Evolutionary conservation across 306 rosid species (phyloP).

Genomic region (Malus sieversii): DNA sequence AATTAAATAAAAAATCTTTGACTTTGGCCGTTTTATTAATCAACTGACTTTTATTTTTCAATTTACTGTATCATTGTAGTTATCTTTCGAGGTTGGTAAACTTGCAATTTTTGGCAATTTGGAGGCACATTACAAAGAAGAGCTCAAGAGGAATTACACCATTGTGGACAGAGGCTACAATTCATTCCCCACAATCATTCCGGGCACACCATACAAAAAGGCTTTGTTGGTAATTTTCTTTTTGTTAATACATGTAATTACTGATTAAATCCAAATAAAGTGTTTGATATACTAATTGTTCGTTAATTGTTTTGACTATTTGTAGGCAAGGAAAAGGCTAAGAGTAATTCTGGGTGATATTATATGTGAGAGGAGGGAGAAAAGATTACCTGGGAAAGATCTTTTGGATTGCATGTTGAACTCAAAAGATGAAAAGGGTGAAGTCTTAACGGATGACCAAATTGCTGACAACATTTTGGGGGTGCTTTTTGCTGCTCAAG

Average conservation of each 20-base stretch:
- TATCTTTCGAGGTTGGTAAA: slow-evolving; percentile 77
- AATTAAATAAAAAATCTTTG: background rate
- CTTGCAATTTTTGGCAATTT: slow-evolving; percentile 54
- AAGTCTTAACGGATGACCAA: slow-evolving; percentile 51
- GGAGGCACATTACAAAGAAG: slow-evolving; percentile 46
- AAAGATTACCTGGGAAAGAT: slow-evolving; percentile 46
- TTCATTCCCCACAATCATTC: slow-evolving; percentile 60
- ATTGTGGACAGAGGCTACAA: slow-evolving; percentile 71
- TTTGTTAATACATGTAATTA: background rate
- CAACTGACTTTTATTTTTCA: background rate
- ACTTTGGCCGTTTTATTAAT: background rate
- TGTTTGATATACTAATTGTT: background rate
- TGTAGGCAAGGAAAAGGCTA: slow-evolving; percentile 66
- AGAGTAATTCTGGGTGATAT: slow-evolving; percentile 50
- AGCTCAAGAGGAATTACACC: slow-evolving; percentile 53
- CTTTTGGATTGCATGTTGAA: slow-evolving; percentile 53
- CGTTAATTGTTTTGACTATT: background rate
- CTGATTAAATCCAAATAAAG: background rate
- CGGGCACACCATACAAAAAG: slow-evolving; percentile 63
- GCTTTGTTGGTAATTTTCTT: slow-evolving; percentile 46
- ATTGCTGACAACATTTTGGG: slow-evolving; percentile 86
- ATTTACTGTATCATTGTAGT: slow-evolving; percentile 32
- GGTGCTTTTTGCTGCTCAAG: slow-evolving; percentile 89
- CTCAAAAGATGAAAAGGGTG: slow-evolving; percentile 48
- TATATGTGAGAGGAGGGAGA: slow-evolving; percentile 58